Evolutionary conservation across 2,329 filamentous ascomycete species (phyloP).

Genomic region (Fusarium torulosum): DNA sequence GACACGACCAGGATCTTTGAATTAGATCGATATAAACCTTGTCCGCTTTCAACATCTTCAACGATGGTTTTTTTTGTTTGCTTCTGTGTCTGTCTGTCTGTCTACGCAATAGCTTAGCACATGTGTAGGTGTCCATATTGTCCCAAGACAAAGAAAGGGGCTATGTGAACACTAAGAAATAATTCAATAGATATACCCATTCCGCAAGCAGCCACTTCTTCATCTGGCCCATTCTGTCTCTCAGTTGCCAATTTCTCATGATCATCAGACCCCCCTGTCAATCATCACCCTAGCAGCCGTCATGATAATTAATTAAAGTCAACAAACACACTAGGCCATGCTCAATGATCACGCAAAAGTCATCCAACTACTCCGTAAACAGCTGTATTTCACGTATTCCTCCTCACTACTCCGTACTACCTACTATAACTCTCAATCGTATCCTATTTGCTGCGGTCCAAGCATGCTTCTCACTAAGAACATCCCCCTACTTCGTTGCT

Average conservation of each 20-base stretch:
- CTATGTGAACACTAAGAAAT: slow-evolving; percentile 13
- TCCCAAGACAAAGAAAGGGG: slow-evolving; percentile 27
- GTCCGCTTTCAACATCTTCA: slow-evolving; percentile 11
- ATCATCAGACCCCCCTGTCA: slow-evolving; percentile 36
- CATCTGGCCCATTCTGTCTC: slow-evolving; percentile 23
- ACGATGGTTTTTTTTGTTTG: slow-evolving; percentile 2
- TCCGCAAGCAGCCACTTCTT: slow-evolving; percentile 11
- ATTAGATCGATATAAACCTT: slow-evolving; percentile 25
- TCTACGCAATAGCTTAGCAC: too few relatives aligned
- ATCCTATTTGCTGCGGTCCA: not conserved
- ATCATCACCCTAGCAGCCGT: slow-evolving; percentile 35
- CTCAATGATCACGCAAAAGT: not conserved
- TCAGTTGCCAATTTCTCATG: slow-evolving; percentile 25
- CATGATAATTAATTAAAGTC: slow-evolving; percentile 25
- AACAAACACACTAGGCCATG: slow-evolving; percentile 28
- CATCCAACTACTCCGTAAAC: not conserved
- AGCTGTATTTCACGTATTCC: not conserved
- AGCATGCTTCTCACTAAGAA: not conserved
- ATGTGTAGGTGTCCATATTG: not conserved
- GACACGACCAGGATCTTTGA: slow-evolving; percentile 26
- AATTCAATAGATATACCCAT: slow-evolving; percentile 3
- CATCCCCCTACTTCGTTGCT: slow-evolving; percentile 4
- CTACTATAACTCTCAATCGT: not conserved
- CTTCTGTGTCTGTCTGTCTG: not conserved
- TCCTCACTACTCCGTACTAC: not conserved